Evolutionary conservation across 345 rosid species (phyloP), one percentile per base, ranked within the genome.

Genomic region (Arabis hirsuta): DNA sequence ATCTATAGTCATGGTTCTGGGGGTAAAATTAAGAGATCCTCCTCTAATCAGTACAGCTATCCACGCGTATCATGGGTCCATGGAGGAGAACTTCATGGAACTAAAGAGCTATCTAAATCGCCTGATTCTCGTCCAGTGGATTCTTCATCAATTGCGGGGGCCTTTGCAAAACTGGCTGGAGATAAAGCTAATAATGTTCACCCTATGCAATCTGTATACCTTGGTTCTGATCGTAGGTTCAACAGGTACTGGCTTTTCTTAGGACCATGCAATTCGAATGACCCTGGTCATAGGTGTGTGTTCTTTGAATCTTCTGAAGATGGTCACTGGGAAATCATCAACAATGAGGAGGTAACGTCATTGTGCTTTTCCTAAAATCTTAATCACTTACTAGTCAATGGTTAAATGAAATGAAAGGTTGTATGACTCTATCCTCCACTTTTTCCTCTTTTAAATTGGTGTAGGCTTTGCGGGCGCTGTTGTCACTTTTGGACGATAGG

Each of bases 241-340:
- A 95, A 91, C 69, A 84, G 96, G 68, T 95, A 90, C 79, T 95
- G 99, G 99, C 96, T 95, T 81, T 91, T 95, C 85, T 82, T 95
- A 86, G 98, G 97, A 62, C 96, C 99, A 6, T 95, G 99, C 83
- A 81, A 80, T 76, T 70, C 76, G 63, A 68, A 53, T 83, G 99
- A 91, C 75, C 92, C 98, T 26, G 99, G 99, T 47, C 99, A 95
- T 80, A 91, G 78, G 83, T 88, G 96, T 78, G 83, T 95, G 70
- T 95, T 90, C 78, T 88, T 91, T 77, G 99, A 95, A 81, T 95
- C 99, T 67, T 91, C 98, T 66, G 98, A 95, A 83, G 96, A 91
- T 82, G 98, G 99, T 65, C 93, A 86, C 82, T 95, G 99, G 99
- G 88, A 88, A 83, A 89, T 95, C 68, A 85, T 95, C 65, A 94